A percentile compares a stretch with the other conserved stretches of the same genome.
phyloP scores from a whole-genome alignment of 495 filamentous ascomycete genomes.

The Lophiostoma macrostomum region DNA sequence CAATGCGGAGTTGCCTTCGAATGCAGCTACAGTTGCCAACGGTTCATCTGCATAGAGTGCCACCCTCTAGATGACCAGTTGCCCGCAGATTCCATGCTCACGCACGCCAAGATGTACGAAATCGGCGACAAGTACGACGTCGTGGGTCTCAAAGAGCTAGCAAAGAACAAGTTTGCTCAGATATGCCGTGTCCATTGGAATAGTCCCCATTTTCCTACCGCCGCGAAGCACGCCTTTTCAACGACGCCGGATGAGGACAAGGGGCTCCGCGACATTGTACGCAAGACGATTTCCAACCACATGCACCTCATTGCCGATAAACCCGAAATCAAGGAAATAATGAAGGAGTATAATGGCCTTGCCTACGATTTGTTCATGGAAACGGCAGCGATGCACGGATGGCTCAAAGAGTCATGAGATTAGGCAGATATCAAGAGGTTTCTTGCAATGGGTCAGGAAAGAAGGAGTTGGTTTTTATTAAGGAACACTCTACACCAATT shows the following conservation, averaged over 20 bases:
- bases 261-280: not conserved
- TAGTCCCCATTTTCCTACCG: not conserved
- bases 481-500: too few species aligned
- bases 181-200: too few species aligned
- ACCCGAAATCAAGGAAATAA: not conserved
- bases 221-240: not conserved
- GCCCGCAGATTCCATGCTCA: too few species aligned
- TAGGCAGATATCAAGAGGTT: too few species aligned
- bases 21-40: too few species aligned
- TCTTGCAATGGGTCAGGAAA: too few species aligned
- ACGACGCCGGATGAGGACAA: not conserved
- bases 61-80: too few species aligned
- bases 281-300: not conserved
- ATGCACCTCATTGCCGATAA: not conserved
- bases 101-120: constrained; percentile 1
- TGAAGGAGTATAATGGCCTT: not conserved
- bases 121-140: constrained; percentile 12
- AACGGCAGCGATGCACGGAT: too few species aligned
- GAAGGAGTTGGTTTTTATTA: too few species aligned
- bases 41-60: too few species aligned
- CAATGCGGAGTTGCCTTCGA: not conserved
- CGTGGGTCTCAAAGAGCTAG: not conserved
- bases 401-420: too few species aligned
- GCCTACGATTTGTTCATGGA: too few species aligned
- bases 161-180: constrained; percentile 3